Evolutionary conservation across 1,139 yeast species (phyloP).

Genomic region (Yamadazyma aaseri): DNA sequence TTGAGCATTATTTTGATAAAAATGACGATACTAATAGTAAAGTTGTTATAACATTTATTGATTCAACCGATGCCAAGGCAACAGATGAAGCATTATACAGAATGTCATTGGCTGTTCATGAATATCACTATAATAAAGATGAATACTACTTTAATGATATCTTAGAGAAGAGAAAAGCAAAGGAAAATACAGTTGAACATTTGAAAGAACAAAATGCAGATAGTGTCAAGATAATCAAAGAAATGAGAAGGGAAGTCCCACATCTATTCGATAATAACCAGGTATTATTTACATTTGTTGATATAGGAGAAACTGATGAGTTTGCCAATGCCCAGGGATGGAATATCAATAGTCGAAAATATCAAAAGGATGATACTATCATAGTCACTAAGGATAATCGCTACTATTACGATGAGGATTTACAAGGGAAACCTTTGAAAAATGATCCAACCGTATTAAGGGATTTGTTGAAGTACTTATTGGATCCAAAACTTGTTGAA

Average conservation of each 20-base stretch:
- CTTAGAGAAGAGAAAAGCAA: constrained; percentile 36
- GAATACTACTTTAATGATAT: constrained; percentile 43
- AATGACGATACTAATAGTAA: constrained; percentile 28
- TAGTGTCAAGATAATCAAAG: constrained; percentile 39
- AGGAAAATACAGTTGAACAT: constrained; percentile 39
- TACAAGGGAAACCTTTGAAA: constrained; percentile 26
- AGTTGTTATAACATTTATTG: constrained; percentile 54
- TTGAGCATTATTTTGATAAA: constrained; percentile 34
- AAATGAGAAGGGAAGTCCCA: constrained; percentile 49
- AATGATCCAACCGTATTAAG: constrained; percentile 30
- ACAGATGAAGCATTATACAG: constrained; percentile 40
- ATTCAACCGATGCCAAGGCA: constrained; percentile 37
- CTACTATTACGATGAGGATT: constrained; percentile 34
- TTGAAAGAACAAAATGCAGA: constrained; percentile 46
- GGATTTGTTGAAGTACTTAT: constrained; percentile 29
- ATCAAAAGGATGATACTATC: constrained; percentile 44
- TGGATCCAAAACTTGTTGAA: constrained; percentile 27
- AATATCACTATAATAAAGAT: constrained; percentile 47
- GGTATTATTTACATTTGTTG: constrained; percentile 52
- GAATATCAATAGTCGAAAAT: constrained; percentile 33
- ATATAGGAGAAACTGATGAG: constrained; percentile 37
- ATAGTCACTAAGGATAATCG: constrained; percentile 31
- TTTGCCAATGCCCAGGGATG: constrained; percentile 40
- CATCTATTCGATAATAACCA: constrained; percentile 44
- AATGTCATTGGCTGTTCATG: constrained; percentile 52